Conservation (phyloP, 2,329 filamentous ascomycete genomes). For the Myriosclerotinia duriaeana region DNA sequence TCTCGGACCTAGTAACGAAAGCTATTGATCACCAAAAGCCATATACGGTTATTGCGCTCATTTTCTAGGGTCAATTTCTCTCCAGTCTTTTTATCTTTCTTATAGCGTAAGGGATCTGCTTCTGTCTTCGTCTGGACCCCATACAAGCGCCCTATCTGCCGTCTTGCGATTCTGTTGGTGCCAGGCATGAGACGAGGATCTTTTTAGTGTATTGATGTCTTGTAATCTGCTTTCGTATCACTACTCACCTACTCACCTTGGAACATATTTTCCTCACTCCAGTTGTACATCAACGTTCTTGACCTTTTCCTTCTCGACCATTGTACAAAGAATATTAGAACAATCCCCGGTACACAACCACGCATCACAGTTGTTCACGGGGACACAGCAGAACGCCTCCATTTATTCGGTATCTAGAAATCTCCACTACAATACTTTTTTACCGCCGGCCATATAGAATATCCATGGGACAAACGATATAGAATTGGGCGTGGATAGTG, state of each 20-base stretch:
- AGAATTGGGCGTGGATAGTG: conserved; percentile 39
- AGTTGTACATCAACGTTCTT: conserved; percentile 34
- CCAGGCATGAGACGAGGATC: conserved; percentile 18
- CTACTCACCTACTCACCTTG: conserved; percentile 10
- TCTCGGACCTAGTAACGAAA: conserved; percentile 29
- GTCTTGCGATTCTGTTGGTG: conserved; percentile 21
- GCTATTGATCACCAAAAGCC: conserved; percentile 38
- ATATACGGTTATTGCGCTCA: conserved; percentile 42
- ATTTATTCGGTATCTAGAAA: conserved; percentile 30
- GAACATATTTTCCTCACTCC: conserved; percentile 20
- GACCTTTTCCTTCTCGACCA: conserved; percentile 31
- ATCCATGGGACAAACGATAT: conserved; percentile 40
- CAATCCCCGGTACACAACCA: conserved; percentile 27
- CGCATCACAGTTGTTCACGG: conserved; percentile 33
- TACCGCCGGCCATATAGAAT: conserved; percentile 33
- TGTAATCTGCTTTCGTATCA: conserved; percentile 29
- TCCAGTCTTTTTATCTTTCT: conserved; percentile 29
- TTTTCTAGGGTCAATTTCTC: conserved; percentile 37
- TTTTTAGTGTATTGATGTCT: conserved; percentile 25
- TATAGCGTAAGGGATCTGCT: conserved; percentile 34
- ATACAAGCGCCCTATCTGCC: conserved; percentile 36
- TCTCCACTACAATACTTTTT: conserved; percentile 19
- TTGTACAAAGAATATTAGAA: conserved; percentile 29
- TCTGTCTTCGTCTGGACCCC: conserved; percentile 35
- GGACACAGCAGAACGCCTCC: conserved; percentile 30